Conservation (phyloP, 148 eudicot species). For the Rhododendron ferrugineum region DNA sequence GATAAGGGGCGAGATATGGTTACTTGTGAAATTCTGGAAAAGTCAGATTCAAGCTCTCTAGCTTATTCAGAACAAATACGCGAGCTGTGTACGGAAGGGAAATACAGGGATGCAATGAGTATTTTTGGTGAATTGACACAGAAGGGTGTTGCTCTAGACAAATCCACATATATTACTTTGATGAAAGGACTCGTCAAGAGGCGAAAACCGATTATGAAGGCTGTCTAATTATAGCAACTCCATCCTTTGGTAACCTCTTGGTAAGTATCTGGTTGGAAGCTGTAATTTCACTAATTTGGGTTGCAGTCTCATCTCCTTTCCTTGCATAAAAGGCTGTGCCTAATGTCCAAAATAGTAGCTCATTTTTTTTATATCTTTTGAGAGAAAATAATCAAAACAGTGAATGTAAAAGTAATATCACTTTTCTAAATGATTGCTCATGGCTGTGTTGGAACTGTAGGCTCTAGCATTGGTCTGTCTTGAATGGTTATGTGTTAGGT, state of each 20-base stretch:
- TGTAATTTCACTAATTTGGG: background rate
- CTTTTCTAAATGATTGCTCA: background rate
- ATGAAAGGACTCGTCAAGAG: slow-evolving; percentile 66
- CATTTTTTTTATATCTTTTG: background rate
- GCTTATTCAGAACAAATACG: slow-evolving; percentile 49
- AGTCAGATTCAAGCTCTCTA: slow-evolving; percentile 29
- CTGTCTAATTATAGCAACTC: background rate
- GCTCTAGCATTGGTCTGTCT: background rate
- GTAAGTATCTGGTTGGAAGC: background rate
- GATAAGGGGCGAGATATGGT: slow-evolving; percentile 23
- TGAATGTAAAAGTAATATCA: background rate
- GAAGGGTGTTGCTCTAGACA: slow-evolving; percentile 44
- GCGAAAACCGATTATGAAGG: slow-evolving; percentile 32
- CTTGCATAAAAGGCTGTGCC: background rate
- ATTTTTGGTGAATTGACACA: slow-evolving; percentile 38
- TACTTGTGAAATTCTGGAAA: slow-evolving; percentile 16
- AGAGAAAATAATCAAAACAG: background rate
- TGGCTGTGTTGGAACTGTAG: background rate
- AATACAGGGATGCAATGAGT: slow-evolving; percentile 70
- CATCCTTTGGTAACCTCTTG: background rate
- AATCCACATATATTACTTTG: slow-evolving; percentile 47
- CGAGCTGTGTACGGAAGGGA: slow-evolving; percentile 47
- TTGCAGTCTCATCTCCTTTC: background rate
- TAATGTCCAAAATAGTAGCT: background rate
- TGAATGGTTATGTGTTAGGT: background rate